phyloP scores from a whole-genome alignment of 2,329 filamentous ascomycete species.

The Cladophialophora immunda region DNA sequence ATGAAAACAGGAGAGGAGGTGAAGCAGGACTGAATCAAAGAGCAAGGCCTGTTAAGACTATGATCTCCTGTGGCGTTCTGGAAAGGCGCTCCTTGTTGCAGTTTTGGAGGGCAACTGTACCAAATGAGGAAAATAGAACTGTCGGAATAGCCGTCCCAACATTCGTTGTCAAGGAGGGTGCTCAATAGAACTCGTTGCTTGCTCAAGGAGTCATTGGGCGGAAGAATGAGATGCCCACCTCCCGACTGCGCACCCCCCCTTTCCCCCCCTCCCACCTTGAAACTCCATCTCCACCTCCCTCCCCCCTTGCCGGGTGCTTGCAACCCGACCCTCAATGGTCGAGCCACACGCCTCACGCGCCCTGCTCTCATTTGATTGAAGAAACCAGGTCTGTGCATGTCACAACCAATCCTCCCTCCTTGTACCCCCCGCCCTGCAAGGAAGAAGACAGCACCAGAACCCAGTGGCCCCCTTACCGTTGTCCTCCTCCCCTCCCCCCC shows the following conservation, averaged over 20 bases:
- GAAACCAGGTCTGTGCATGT: constrained; percentile 15
- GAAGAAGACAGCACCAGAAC: background rate
- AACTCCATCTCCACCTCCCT: constrained; percentile 1
- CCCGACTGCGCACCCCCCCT: background rate
- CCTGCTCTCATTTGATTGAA: background rate
- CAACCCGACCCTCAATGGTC: background rate
- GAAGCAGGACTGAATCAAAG: background rate
- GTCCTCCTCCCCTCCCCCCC: background rate
- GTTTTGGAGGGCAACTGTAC: background rate
- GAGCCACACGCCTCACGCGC: constrained; percentile 3
- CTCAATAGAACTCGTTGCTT: no score
- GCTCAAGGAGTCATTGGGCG: background rate
- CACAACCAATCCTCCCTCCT: constrained; percentile 4
- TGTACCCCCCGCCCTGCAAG: background rate
- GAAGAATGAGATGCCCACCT: background rate
- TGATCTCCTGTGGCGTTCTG: background rate
- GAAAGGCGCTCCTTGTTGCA: background rate
- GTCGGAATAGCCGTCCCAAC: background rate
- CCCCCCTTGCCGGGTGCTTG: background rate
- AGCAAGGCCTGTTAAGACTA: background rate
- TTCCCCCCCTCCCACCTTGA: background rate
- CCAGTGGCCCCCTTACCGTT: background rate
- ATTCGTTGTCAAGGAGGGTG: no score
- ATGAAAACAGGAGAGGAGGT: background rate
- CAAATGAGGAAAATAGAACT: background rate